Conservation (phyloP, 1,139 yeast genomes). For the Suzukiozyma palmioleophila region DNA sequence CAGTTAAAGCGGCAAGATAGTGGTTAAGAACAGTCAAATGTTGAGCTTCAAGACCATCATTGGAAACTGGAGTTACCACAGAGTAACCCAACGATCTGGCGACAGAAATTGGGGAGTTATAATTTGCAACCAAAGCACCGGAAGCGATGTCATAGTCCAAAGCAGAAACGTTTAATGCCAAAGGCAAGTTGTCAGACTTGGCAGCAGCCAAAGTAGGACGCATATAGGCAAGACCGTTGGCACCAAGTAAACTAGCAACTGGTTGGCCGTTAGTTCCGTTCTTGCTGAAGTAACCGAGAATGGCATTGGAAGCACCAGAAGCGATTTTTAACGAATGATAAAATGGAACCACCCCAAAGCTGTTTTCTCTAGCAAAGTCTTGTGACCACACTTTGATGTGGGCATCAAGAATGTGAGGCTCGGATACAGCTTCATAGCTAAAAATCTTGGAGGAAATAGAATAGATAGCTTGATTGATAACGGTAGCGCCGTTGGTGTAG, state of each 20-base stretch:
- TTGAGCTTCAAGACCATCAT: constrained; percentile 55
- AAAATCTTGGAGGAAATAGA: constrained; percentile 62
- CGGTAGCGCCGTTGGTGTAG: constrained; percentile 59
- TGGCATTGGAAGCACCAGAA: constrained; percentile 77
- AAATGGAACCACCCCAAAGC: constrained; percentile 53
- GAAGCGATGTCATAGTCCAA: constrained; percentile 57
- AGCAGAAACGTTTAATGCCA: constrained; percentile 71
- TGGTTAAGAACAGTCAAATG: constrained; percentile 63
- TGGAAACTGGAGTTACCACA: constrained; percentile 64
- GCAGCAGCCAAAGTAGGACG: constrained; percentile 45
- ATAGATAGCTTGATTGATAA: constrained; percentile 65
- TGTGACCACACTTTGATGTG: constrained; percentile 59
- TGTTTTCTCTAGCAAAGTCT: constrained; percentile 47
- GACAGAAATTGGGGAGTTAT: constrained; percentile 55
- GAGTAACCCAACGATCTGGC: constrained; percentile 67
- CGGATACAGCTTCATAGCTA: constrained; percentile 64
- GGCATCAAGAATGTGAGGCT: constrained; percentile 56
- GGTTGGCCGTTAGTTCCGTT: constrained; percentile 39
- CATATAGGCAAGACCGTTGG: constrained; percentile 66
- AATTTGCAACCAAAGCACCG: constrained; percentile 59
- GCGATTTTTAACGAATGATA: constrained; percentile 67
- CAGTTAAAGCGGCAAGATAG: constrained; percentile 50
- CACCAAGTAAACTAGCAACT: constrained; percentile 58
- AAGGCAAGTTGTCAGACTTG: constrained; percentile 44
- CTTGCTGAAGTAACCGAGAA: constrained; percentile 63